Conservation (phyloP, 768 basidiomycete genomes). For the Tylopilus vinaceipallidus region DNA sequence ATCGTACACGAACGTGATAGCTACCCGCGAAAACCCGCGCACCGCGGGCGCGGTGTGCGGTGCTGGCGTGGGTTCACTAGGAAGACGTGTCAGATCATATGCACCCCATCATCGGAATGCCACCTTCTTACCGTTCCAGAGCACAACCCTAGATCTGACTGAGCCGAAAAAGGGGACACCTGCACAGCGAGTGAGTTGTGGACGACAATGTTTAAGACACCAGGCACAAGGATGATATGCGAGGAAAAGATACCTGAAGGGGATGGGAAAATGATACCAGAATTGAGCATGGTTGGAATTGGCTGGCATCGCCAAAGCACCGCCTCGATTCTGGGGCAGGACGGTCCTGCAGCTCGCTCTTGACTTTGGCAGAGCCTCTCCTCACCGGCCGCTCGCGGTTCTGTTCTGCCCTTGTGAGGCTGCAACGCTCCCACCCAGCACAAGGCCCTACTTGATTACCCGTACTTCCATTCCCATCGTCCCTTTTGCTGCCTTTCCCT, state of each 20-base stretch:
- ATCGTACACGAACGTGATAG: neutral
- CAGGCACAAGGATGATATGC: too few species aligned
- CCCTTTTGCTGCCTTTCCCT: slow-evolving; percentile 10
- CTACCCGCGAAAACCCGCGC: neutral
- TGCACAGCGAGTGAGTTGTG: too few species aligned
- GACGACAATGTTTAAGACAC: neutral
- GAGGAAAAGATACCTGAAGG: too few species aligned
- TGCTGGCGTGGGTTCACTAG: neutral
- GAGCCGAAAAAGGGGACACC: neutral
- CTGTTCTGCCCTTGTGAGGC: slow-evolving; percentile 4
- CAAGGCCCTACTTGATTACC: slow-evolving; percentile 1
- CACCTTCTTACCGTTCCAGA: neutral
- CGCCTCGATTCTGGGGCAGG: slow-evolving; percentile 9
- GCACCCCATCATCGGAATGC: neutral
- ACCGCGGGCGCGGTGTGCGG: neutral
- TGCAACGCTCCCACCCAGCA: neutral
- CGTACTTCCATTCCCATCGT: slow-evolving; percentile 7
- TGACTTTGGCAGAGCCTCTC: neutral
- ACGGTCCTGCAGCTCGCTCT: slow-evolving; percentile 3
- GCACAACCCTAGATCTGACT: neutral
- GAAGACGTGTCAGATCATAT: neutral
- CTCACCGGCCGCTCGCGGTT: too few species aligned
- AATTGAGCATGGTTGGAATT: slow-evolving; percentile 20
- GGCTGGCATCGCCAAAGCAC: slow-evolving; percentile 17
- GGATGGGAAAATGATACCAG: slow-evolving; percentile 24